phyloP scores from a whole-genome alignment of 2,329 filamentous ascomycete species.

The Xylaria sp. region DNA sequence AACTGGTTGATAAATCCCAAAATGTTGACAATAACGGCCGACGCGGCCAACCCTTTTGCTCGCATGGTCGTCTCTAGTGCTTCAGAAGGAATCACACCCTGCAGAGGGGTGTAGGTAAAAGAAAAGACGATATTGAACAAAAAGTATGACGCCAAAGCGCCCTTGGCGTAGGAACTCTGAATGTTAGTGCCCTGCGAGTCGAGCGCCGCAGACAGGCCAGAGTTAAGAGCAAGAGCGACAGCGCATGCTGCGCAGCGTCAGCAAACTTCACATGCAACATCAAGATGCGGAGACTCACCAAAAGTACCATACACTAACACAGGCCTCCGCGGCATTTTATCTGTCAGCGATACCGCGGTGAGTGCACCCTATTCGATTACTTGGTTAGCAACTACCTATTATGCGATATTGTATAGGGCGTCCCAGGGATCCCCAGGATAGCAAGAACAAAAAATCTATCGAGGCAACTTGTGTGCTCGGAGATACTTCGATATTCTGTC shows the following conservation, averaged over 20 bases:
- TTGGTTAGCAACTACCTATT: neutral
- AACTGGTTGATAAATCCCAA: constrained; percentile 63
- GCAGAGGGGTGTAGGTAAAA: constrained; percentile 62
- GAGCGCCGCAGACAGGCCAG: constrained; percentile 56
- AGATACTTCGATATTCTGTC: neutral
- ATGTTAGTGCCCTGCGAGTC: constrained; percentile 49
- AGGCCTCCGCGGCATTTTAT: constrained; percentile 59
- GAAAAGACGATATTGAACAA: constrained; percentile 62
- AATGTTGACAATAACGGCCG: constrained; percentile 58
- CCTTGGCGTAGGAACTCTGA: constrained; percentile 53
- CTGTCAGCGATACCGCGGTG: constrained; percentile 56
- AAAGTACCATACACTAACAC: constrained; percentile 59
- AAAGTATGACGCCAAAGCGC: constrained; percentile 60
- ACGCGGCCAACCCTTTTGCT: constrained; percentile 60
- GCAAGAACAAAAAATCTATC: neutral
- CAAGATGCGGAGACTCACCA: constrained; percentile 39
- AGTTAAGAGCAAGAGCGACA: constrained; percentile 57
- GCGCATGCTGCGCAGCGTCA: constrained; percentile 51
- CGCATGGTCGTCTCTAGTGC: constrained; percentile 61
- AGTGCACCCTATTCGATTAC: constrained; percentile 51
- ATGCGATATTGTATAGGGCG: neutral
- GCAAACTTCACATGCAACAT: constrained; percentile 18
- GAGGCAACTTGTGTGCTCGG: neutral
- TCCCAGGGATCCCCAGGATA: neutral
- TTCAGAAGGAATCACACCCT: constrained; percentile 60